Evolutionary conservation across 805 yeast genomes (phyloP).

Genomic region (Wickerhamomyces pijperi): DNA sequence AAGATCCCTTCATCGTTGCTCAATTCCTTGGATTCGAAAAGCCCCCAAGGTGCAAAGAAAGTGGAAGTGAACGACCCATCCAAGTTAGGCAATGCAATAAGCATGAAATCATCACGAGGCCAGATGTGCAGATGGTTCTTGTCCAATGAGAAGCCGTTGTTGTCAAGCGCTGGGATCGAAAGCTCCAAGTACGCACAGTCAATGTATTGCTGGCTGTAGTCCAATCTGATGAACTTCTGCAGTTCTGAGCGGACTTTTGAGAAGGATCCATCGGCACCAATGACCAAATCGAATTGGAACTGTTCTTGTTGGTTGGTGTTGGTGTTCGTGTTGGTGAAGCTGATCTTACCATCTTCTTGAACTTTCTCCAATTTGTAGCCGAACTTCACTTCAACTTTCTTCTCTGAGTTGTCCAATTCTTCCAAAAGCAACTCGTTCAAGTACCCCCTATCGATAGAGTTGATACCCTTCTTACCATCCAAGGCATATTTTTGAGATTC

Average conservation of each 20-base stretch:
- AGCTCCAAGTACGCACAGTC: slow-evolving; percentile 79
- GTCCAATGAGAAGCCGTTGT: slow-evolving; percentile 27
- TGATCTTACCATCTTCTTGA: slow-evolving; percentile 18
- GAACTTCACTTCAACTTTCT: slow-evolving; percentile 34
- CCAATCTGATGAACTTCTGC: slow-evolving; percentile 58
- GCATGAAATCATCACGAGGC: slow-evolving; percentile 83
- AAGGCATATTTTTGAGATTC: slow-evolving; percentile 69
- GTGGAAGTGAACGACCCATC: slow-evolving; percentile 89
- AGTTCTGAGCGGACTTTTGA: slow-evolving; percentile 62
- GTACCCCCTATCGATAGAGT: slow-evolving; percentile 70
- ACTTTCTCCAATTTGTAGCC: slow-evolving; percentile 42
- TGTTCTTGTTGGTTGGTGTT: slow-evolving; percentile 15
- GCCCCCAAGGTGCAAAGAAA: slow-evolving; percentile 69
- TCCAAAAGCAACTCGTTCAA: slow-evolving; percentile 56
- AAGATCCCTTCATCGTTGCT: slow-evolving; percentile 31
- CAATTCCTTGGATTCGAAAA: slow-evolving; percentile 38
- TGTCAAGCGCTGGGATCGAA: slow-evolving; percentile 40
- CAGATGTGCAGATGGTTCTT: slow-evolving; percentile 83
- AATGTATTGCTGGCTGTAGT: slow-evolving; percentile 64
- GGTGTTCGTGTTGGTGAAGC: slow-evolving; percentile 12
- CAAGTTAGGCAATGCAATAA: slow-evolving; percentile 76
- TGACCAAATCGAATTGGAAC: slow-evolving; percentile 34
- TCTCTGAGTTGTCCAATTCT: slow-evolving; percentile 41
- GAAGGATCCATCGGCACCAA: slow-evolving; percentile 84
- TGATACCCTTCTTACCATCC: slow-evolving; percentile 52